phyloP scores from a whole-genome alignment of 192 early-diverging fungal species.

The Coemansia sp. region DNA sequence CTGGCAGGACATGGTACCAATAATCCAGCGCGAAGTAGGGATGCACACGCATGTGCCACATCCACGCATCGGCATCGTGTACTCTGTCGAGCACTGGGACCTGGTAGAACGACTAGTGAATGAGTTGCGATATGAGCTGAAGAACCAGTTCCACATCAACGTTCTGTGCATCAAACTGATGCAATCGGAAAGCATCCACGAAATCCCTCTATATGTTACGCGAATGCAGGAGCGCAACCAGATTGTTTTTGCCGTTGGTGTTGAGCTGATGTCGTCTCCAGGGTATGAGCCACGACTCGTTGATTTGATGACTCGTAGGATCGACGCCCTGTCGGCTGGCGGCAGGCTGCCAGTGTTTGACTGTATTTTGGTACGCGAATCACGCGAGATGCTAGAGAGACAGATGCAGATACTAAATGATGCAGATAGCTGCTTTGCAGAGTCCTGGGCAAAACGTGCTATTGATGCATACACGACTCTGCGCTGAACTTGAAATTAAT shows the following conservation, averaged over 20 bases:
- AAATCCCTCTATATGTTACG: conserved; percentile 24
- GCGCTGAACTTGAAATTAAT: not conserved
- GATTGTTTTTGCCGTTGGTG: conserved; percentile 42
- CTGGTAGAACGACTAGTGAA: conserved; percentile 31
- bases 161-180: conserved; percentile 34
- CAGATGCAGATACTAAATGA: not conserved
- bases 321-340: not conserved
- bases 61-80: conserved; percentile 30
- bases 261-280: conserved; percentile 16
- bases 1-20: not conserved
- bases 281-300: conserved; percentile 27
- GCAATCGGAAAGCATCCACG: conserved; percentile 37
- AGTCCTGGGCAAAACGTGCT: conserved; percentile 37
- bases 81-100: conserved; percentile 39
- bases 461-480: conserved; percentile 34
- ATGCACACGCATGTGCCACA: conserved; percentile 10
- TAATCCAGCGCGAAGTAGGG: conserved; percentile 23
- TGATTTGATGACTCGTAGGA: conserved; percentile 11
- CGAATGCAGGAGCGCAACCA: conserved; percentile 33
- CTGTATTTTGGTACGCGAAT: conserved; percentile 35
- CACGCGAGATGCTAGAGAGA: not conserved
- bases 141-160: conserved; percentile 22
- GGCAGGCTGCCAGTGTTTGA: conserved; percentile 29
- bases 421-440: not conserved
- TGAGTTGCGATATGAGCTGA: conserved; percentile 44